These are phyloP conservation scores for Penicillium paneum DNA, from an alignment of 2,329 filamentous ascomycete genomes.

Conservation along the genomic window DNA sequence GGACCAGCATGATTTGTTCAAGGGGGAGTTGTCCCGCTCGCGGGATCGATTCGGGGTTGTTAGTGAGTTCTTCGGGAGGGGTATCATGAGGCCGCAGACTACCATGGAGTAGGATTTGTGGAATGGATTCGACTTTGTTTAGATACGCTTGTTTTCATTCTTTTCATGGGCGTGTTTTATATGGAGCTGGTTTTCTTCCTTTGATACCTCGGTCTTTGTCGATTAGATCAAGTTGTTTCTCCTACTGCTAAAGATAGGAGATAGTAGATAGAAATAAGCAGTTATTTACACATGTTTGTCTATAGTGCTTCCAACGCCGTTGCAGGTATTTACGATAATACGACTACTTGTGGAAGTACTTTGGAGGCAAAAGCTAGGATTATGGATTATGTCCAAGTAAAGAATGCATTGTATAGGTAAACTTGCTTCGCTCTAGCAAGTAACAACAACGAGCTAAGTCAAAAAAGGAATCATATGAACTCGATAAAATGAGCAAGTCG, in stretches of 20 bases:
- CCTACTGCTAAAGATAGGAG: background rate
- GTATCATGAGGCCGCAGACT: conserved; percentile 67
- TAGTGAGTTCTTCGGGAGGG: conserved; percentile 90
- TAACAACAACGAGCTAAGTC: background rate
- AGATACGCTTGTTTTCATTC: conserved; percentile 1
- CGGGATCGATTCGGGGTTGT: conserved; percentile 85
- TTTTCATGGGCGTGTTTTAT: background rate
- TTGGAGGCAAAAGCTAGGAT: too few relatives aligned
- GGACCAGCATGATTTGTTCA: conserved; percentile 84
- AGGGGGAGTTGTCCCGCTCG: conserved; percentile 70
- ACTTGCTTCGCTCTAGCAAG: conserved; percentile 10
- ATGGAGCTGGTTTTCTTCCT: background rate
- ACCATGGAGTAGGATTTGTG: conserved; percentile 31
- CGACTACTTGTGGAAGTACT: background rate
- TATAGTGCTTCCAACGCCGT: background rate
- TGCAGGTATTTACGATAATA: background rate
- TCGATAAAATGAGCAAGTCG: conserved; percentile 1
- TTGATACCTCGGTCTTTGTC: conserved; percentile 12
- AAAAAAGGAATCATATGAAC: conserved; percentile 4
- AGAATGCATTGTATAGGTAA: conserved; percentile 12
- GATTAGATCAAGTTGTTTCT: conserved; percentile 6
- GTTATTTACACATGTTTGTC: background rate
- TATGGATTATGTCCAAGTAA: background rate
- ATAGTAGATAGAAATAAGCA: background rate
- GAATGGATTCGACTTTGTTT: background rate